Base-by-base conservation (phyloP, 2,329 filamentous ascomycete genomes). In the Penicillium crustosum region DNA sequence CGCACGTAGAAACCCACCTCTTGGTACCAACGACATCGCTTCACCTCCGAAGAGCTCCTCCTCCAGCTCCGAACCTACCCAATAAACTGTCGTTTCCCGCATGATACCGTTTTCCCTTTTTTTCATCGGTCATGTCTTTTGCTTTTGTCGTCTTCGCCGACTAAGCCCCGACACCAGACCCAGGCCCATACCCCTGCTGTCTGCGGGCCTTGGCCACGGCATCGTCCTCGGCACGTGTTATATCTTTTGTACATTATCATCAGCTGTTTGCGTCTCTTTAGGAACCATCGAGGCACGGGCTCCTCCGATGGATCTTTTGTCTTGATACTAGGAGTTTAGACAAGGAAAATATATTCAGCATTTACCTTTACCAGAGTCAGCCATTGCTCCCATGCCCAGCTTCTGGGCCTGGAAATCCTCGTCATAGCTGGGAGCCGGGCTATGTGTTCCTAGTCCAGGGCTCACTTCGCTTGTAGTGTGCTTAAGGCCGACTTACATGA, bases 1-100 rank as follows among this genome's bases (percentile, higher is more conserved):
- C 68, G 90, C 93, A 49, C 85, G 92, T 76, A 84, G 86, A 71
- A 82, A 86, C 70, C 75, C 90, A 61, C 82, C 85, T 13, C 70
- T 77, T 27, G 69, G 68, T 55, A 68, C 68, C 50, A 61, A 71
- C 35, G 66, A 70, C 23, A 61, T 68, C 45, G 57, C 67, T 23
- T 66, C 67, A 27, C 67, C 69, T 23, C 68, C 72, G n/a, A 69
- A 69, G 53, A 70, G 67, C 48, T 66, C 69, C 19, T 72, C 75
- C 35, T 72, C 75, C 53, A 73, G 68, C 61, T 66, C 73, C 29
- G 66, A 70, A 48, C 67, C 74, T 41, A 62, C 72, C 41, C 70
- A 74, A 73, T 73, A 74, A 73, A 62, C 57, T 33, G 36, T 36
- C 35, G 31, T 47, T 48, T 43, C 54, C 27, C 33, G 29, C 59